These are phyloP conservation scores for Umbelopsis sp. DNA, from an alignment of 371 early-diverging fungal species.

Conservation along the genomic window DNA sequence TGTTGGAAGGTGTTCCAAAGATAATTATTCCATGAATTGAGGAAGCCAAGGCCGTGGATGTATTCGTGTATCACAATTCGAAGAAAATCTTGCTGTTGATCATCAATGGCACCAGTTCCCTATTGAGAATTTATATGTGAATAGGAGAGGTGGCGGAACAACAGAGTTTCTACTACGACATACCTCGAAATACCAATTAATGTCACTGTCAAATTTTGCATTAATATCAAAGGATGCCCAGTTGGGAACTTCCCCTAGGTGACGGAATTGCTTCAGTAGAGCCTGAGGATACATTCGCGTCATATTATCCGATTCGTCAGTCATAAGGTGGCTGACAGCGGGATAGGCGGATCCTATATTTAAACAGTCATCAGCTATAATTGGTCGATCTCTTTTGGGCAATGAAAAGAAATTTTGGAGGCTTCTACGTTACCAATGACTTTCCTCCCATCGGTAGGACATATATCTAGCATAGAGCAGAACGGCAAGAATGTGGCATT, in stretches of 20 bases:
- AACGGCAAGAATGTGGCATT: slow-evolving; percentile 58
- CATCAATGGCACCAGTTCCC: slow-evolving; percentile 23
- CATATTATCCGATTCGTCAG: slow-evolving; percentile 41
- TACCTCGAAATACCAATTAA: slow-evolving; percentile 53
- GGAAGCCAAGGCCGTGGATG: slow-evolving; percentile 71
- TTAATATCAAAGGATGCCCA: slow-evolving; percentile 56
- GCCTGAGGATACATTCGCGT: slow-evolving; percentile 69
- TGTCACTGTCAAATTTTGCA: slow-evolving; percentile 65
- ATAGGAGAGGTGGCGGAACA: background rate
- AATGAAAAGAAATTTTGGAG: background rate
- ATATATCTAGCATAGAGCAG: slow-evolving; percentile 44
- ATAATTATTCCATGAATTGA: slow-evolving; percentile 55
- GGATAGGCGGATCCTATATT: slow-evolving; percentile 43
- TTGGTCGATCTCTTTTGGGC: background rate
- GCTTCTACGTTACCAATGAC: slow-evolving; percentile 34
- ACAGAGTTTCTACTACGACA: background rate
- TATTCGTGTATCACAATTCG: slow-evolving; percentile 64
- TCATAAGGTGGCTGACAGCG: slow-evolving; percentile 47
- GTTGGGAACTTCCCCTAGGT: slow-evolving; percentile 30
- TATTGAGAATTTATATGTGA: background rate
- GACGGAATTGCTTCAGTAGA: slow-evolving; percentile 58
- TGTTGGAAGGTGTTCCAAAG: slow-evolving; percentile 30
- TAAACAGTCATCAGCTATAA: background rate
- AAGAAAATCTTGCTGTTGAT: slow-evolving; percentile 48
- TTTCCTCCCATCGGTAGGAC: slow-evolving; percentile 27